Base-by-base conservation (phyloP, 2,329 filamentous ascomycete genomes). In the Hymenoscyphus albidus region DNA sequence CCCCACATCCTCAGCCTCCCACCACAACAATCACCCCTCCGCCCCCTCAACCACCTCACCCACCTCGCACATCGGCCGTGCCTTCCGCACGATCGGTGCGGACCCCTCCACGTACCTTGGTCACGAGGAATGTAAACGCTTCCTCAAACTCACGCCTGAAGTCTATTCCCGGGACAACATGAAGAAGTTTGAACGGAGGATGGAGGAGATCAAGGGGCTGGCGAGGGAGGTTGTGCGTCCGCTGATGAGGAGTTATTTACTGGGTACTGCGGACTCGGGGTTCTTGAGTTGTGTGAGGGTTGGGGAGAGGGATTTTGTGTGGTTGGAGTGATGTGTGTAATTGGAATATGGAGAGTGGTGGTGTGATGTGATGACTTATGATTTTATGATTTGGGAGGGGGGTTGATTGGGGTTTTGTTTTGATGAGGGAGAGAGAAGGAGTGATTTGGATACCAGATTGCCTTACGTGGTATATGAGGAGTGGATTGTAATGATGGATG, bases 71-170 rank as follows among this genome's bases (percentile, higher is more conserved):
- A 76, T 86, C 1, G 92, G 92, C 3, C 86, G 89, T 57, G 85
- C 93, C 1, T 97, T 94, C 76, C 86, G 92, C 54, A 83, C 89
- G 1, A 82, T 97, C 9, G 93, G 92, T 39, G 80, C 84, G 2
- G 80, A 80, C 3, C 80, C 85, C 0, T 77, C 82, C 10, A 81
- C 83, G 0, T 97, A 95, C 74, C 85, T 98, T 5, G 78, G 81
- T 1, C 92, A 94, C 75, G 93, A 97, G 69, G 93, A 97, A 69
- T 90, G 94, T 75, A 97, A 97, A 77, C 86, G 87, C 27, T 97
- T 97, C 72, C 83, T 97, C 61, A 96, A 96, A 76, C 80, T 94
- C 27, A 88, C 86, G 12, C 90, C 92, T 0, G 90, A 95, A 22
- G 78, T 94, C 7, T 97, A 97, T 78, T 92, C 85, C 56, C 84